Evolutionary conservation across 75 land plant genomes (phyloP).

Genomic region (Cupressus sempervirens): DNA sequence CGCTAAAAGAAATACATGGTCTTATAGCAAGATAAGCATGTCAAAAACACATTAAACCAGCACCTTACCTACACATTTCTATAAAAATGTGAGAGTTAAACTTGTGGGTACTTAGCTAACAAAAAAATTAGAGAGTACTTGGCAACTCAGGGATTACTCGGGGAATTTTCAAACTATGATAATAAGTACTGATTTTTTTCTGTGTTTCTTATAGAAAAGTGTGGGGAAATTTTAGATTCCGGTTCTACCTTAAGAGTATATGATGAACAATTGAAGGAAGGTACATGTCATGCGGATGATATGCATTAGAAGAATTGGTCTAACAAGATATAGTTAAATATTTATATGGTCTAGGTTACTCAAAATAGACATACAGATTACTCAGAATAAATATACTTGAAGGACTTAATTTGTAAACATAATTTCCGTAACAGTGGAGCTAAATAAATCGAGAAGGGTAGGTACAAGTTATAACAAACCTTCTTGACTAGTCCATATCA

Average conservation of each 20-base stretch:
- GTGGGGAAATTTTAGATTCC: neutral
- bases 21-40: too few relatives aligned
- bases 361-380: too few relatives aligned
- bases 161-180: too few relatives aligned
- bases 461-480: neutral
- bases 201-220: neutral
- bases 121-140: too few relatives aligned
- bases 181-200: neutral
- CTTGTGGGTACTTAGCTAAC: too few relatives aligned
- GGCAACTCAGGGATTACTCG: too few relatives aligned
- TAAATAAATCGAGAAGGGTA: neutral
- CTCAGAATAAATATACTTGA: neutral
- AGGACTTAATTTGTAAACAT: neutral
- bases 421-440: neutral
- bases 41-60: too few relatives aligned
- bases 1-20: too few relatives aligned
- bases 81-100: too few relatives aligned
- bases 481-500: neutral
- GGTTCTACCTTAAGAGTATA: neutral
- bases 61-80: too few relatives aligned
- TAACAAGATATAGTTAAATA: neutral
- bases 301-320: neutral
- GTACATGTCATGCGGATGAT: neutral
- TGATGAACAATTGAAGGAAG: neutral
- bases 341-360: neutral